Evolutionary conservation across 2,329 filamentous ascomycete genomes (phyloP).

Genomic region (Botrytis hyacinthi): DNA sequence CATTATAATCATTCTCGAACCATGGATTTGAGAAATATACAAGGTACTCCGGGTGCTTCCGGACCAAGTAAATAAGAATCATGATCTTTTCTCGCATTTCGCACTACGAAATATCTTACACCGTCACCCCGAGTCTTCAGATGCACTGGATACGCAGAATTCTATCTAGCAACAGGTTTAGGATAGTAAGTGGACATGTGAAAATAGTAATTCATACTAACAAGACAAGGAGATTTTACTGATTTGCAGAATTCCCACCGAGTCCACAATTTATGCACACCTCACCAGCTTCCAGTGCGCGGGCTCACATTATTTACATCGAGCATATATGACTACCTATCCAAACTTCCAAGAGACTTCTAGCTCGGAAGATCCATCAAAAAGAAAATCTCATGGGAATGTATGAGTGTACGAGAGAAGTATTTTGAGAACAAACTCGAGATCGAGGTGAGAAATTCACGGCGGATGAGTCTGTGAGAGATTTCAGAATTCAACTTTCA

Average conservation of each 20-base stretch:
- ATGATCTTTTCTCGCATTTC: background rate
- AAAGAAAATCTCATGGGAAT: background rate
- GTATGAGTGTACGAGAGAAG: background rate
- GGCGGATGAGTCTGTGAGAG: rapidly evolving
- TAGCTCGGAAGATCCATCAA: rapidly evolving
- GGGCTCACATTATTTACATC: background rate
- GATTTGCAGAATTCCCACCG: background rate
- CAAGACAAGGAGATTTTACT: rapidly evolving
- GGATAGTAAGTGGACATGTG: background rate
- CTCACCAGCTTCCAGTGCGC: background rate
- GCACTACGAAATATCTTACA: rapidly evolving
- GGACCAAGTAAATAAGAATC: background rate
- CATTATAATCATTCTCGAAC: rapidly evolving
- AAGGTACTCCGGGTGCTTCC: rapidly evolving
- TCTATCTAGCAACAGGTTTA: rapidly evolving
- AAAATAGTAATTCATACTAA: background rate
- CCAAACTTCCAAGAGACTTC: rapidly evolving
- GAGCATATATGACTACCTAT: background rate
- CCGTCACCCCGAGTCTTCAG: rapidly evolving
- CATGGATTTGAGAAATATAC: too few relatives aligned
- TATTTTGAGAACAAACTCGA: too few relatives aligned
- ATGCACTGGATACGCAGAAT: rapidly evolving
- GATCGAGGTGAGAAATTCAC: background rate
- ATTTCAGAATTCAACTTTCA: background rate
- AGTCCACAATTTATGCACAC: background rate